A percentile compares a stretch with the other conserved stretches of the same genome.
phyloP scores from a whole-genome alignment of 2,329 filamentous ascomycete species.

The Rhynchosporium agropyri region DNA sequence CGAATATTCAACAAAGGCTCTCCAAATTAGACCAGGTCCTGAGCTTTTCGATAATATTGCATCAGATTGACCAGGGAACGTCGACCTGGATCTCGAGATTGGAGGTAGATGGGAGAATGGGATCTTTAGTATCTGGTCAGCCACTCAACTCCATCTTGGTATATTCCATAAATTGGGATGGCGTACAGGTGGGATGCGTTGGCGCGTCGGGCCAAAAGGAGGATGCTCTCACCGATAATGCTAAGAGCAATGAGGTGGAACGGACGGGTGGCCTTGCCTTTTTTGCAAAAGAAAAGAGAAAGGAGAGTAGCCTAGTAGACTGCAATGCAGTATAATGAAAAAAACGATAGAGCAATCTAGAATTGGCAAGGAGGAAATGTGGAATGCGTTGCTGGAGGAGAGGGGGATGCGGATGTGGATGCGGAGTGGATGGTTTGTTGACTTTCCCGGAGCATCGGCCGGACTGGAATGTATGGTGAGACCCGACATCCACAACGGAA shows the following conservation, averaged over 20 bases:
- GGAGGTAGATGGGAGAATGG: neutral
- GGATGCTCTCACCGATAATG: neutral
- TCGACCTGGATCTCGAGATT: neutral
- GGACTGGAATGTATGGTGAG: slow-evolving; percentile 9
- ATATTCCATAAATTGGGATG: neutral
- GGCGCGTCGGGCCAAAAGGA: neutral
- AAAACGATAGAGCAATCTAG: slow-evolving; percentile 16
- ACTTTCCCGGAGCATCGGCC: slow-evolving; percentile 1
- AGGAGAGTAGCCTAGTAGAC: neutral
- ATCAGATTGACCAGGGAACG: slow-evolving; percentile 20
- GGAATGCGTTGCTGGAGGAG: slow-evolving; percentile 4
- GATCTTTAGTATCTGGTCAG: slow-evolving; percentile 1
- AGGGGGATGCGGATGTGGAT: neutral
- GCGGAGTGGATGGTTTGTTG: slow-evolving; percentile 9
- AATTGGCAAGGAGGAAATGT: neutral
- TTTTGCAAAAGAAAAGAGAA: slow-evolving; percentile 4
- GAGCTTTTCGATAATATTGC: slow-evolving; percentile 5
- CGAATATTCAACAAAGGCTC: neutral
- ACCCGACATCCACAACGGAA: neutral
- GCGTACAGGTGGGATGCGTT: neutral
- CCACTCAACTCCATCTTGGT: neutral
- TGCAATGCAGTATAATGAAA: slow-evolving; percentile 12
- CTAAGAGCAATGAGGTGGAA: slow-evolving; percentile 8
- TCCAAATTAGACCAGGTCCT: neutral
- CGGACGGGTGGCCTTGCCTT: neutral